Percentiles rank a stretch among this genome's conserved stretches.
Evolutionary conservation across 108 stramenopile species (phyloP).

Genomic region (Skeletonema costatum): DNA sequence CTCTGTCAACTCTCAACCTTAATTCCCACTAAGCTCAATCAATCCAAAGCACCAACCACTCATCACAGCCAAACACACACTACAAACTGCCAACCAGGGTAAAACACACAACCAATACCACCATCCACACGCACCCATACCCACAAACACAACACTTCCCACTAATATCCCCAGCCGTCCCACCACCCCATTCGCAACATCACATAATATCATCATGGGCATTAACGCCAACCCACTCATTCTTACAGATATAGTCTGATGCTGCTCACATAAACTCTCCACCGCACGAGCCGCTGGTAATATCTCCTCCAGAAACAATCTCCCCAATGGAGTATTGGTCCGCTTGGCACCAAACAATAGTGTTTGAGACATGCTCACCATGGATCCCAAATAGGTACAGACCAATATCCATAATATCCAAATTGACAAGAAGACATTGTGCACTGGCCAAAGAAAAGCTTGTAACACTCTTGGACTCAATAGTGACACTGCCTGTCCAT

Average conservation of each 20-base stretch:
- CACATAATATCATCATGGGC: conserved; percentile 51
- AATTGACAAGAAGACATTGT: conserved; percentile 67
- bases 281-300: conserved; percentile 47
- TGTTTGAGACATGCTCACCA: conserved; percentile 51
- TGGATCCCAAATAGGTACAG: conserved; percentile 52
- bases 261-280: conserved; percentile 62
- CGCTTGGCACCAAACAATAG: conserved; percentile 76
- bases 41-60: conserved; percentile 79
- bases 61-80: conserved; percentile 52
- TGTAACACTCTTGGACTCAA: conserved; percentile 53
- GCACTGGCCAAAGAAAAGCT: conserved; percentile 84
- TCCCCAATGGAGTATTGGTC: conserved; percentile 57
- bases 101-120: conserved; percentile 63
- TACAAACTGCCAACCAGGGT: conserved; percentile 54
- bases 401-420: conserved; percentile 80
- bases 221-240: conserved; percentile 72
- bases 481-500: conserved; percentile 25
- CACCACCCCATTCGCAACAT: conserved; percentile 31
- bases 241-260: conserved; percentile 72
- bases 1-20: conserved; percentile 7
- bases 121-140: conserved; percentile 31
- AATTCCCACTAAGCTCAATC: conserved; percentile 83
- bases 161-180: conserved; percentile 40
- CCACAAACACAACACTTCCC: conserved; percentile 36
- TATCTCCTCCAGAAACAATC: conserved; percentile 63